Base-by-base conservation (phyloP, 2,329 filamentous ascomycete species). In the Nemania sp. region DNA sequence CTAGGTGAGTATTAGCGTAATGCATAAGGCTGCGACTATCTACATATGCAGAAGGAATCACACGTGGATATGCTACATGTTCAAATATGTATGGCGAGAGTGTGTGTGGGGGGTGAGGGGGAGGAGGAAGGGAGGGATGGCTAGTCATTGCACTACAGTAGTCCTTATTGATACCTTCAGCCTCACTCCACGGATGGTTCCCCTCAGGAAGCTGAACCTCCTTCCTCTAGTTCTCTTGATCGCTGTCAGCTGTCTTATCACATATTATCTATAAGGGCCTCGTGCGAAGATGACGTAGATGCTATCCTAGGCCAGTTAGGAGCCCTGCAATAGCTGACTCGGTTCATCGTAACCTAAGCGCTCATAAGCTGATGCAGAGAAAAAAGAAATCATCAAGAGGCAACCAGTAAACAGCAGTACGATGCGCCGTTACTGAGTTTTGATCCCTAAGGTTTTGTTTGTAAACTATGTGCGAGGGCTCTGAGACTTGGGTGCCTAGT, bases 1-100 rank as follows among this genome's bases (percentile, higher is more conserved):
- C 52, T 54, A 58, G 55, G 55, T 58, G 55, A 54, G n/a, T 18
- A 15, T 18, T 41, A 41, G 8, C 11, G 38, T 13, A 18, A 15
- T 41, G 11, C 32, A 6, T 41, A 56, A 26, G 53, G 53, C 53
- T 41, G 29, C 32, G 10, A 18, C 5, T 26, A 41, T 41, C 38
- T 41, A 13, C 38, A 7, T 41, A 6, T 24, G 11, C 52, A 20
- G 53, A 41, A 43, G 7, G 35, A 56, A 56, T 22, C 26, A 26
- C 32, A 56, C 53, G 35, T 56, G 53, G 32, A 24, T 18, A 41
- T 56, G 32, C 24, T 8, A n/a, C 5, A 26, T 13, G 20, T 8
- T 22, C 22, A 35, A 22, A 24, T 20, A 26, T 24, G 5, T 38
- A 29, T 26, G 11, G 18, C n/a, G 5, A 13, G 20, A 20, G 7